phyloP scores from a whole-genome alignment of 2,329 filamentous ascomycete genomes.

The Beauveria pseudobassiana region DNA sequence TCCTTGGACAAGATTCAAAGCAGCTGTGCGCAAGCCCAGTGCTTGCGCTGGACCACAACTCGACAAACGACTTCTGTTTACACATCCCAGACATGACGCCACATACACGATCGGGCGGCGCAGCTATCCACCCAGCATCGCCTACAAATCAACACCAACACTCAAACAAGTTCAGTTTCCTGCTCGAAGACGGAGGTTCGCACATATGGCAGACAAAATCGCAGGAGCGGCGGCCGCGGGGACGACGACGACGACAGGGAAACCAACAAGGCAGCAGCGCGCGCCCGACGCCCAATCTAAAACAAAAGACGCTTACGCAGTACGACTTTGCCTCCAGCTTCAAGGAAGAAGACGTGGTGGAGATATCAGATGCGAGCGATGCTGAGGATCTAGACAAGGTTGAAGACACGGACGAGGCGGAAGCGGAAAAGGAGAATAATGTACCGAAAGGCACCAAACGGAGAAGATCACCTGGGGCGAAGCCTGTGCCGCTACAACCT shows the following conservation, averaged over 20 bases:
- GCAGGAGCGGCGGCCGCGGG: constrained; percentile 10
- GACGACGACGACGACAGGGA: constrained; percentile 28
- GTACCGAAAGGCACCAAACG: constrained; percentile 3
- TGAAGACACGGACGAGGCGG: not conserved
- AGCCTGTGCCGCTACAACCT: not conserved
- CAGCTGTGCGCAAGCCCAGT: not conserved
- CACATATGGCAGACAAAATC: constrained; percentile 23
- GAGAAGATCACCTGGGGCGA: not conserved
- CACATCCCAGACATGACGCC: constrained; percentile 24
- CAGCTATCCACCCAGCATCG: constrained; percentile 25
- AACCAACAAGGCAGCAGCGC: constrained; percentile 26
- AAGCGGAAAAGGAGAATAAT: constrained; percentile 16
- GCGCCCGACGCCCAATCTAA: constrained; percentile 15
- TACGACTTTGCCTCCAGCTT: constrained; percentile 31
- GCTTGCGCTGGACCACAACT: not conserved
- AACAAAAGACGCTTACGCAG: constrained; percentile 37
- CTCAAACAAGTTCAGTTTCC: constrained; percentile 34
- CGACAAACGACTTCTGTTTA: not conserved
- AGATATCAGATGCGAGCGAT: constrained; percentile 13
- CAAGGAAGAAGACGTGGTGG: constrained; percentile 24
- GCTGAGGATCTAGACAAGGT: constrained; percentile 7
- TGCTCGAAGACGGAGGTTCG: constrained; percentile 25
- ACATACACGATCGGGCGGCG: constrained; percentile 30
- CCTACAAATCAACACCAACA: constrained; percentile 31
- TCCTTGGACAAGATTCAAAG: not conserved